phyloP scores from a whole-genome alignment of 306 rosid genomes.

The Medicago ruthenica region DNA sequence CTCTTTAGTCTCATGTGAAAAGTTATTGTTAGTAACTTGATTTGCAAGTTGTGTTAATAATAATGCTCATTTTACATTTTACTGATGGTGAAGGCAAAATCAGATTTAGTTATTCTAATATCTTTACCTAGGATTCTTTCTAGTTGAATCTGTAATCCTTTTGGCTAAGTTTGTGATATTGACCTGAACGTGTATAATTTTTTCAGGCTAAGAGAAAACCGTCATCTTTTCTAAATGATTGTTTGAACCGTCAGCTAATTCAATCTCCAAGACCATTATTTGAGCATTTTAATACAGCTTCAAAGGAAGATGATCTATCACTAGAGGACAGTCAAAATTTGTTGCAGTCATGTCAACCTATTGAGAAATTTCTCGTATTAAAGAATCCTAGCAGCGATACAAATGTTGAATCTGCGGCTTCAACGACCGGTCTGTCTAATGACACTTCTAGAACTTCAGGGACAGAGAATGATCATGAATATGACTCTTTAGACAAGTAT shows the following conservation, averaged over 20 bases:
- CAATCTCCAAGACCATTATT: slow-evolving; percentile 64
- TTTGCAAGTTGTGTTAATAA: slow-evolving; percentile 4
- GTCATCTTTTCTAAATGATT: slow-evolving; percentile 58
- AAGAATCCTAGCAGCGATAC: slow-evolving; percentile 46
- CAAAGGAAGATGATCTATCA: slow-evolving; percentile 50
- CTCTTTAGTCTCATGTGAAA: slow-evolving; percentile 13
- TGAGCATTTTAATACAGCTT: slow-evolving; percentile 46
- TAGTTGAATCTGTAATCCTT: slow-evolving; percentile 9
- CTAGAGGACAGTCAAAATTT: slow-evolving; percentile 55
- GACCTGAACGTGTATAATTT: slow-evolving; percentile 13
- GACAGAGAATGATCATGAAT: slow-evolving; percentile 43
- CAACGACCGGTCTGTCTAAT: slow-evolving; percentile 38
- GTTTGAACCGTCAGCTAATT: slow-evolving; percentile 56
- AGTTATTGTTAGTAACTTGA: slow-evolving; percentile 26
- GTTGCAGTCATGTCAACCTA: slow-evolving; percentile 76
- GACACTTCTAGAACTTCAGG: slow-evolving; percentile 38
- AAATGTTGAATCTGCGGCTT: slow-evolving; percentile 41
- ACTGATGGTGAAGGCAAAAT: background rate
- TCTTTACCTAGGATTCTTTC: slow-evolving; percentile 36
- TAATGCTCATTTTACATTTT: slow-evolving; percentile 29
- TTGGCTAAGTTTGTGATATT: slow-evolving; percentile 2
- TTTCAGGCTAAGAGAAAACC: slow-evolving; percentile 84
- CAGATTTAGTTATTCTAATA: slow-evolving; percentile 29
- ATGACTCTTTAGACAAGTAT: slow-evolving; percentile 59
- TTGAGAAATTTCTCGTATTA: slow-evolving; percentile 73